phyloP scores from a whole-genome alignment of 257 asterid species.

The Solanum megistacrolobum region DNA sequence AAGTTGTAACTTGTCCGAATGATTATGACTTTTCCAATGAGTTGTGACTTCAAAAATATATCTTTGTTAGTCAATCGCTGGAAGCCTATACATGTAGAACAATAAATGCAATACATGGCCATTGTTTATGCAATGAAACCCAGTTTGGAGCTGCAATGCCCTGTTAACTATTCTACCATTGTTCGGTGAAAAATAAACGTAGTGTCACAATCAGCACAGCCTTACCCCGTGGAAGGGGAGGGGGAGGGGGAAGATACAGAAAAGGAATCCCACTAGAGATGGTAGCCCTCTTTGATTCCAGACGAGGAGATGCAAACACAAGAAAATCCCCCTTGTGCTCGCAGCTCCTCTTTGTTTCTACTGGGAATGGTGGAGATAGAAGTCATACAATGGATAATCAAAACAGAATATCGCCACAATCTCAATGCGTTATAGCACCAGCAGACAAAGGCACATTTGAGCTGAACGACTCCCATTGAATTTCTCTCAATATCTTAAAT shows the following conservation, averaged over 20 bases:
- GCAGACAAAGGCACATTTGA: constrained; percentile 31
- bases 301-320: background rate
- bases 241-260: background rate
- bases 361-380: background rate
- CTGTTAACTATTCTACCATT: background rate
- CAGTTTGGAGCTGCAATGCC: background rate
- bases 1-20: no score
- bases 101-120: background rate
- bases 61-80: background rate
- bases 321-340: background rate
- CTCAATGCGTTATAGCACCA: background rate
- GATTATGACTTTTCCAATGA: no score
- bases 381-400: background rate
- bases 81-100: background rate
- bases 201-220: background rate
- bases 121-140: background rate
- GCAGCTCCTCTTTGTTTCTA: background rate
- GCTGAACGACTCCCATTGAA: constrained; percentile 55
- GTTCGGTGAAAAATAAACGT: background rate
- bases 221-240: background rate
- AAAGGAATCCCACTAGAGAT: background rate
- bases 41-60: background rate
- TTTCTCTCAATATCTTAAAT: constrained; percentile 45
- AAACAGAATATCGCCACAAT: background rate
- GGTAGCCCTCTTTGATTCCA: background rate